These are phyloP conservation scores for Luffa aegyptiaca DNA, from an alignment of 306 rosid genomes.

Conservation along the genomic window DNA sequence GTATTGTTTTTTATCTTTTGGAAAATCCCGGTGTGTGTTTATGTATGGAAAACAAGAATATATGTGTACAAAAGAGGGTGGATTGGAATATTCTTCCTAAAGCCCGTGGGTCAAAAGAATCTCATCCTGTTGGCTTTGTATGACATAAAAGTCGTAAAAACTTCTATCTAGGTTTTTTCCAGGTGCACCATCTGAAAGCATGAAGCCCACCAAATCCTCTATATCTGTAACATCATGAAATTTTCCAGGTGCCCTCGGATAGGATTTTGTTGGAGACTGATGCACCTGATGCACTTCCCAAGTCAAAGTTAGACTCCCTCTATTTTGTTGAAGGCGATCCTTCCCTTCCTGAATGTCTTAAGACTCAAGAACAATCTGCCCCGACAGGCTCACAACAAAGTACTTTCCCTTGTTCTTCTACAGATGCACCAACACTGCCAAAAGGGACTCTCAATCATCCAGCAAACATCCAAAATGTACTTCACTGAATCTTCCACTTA, in stretches of 20 bases:
- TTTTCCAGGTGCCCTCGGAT: conserved; percentile 55
- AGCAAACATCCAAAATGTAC: conserved; percentile 52
- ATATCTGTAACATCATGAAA: background rate
- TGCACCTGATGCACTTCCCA: conserved; percentile 90
- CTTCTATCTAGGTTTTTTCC: background rate
- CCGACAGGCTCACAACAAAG: conserved; percentile 11
- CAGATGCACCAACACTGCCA: conserved; percentile 30
- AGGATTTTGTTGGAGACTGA: conserved; percentile 87
- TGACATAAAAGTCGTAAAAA: background rate
- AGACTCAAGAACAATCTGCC: conserved; percentile 1
- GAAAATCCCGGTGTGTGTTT: background rate
- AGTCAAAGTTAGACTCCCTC: conserved; percentile 33
- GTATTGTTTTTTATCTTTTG: background rate
- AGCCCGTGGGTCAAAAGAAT: background rate
- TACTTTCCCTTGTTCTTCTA: background rate
- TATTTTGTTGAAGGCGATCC: conserved; percentile 56
- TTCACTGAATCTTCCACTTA: background rate
- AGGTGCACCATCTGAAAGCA: background rate
- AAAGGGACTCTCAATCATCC: conserved; percentile 70
- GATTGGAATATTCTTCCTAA: background rate
- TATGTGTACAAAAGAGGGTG: background rate
- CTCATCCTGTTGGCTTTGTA: background rate
- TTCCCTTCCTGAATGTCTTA: conserved; percentile 26
- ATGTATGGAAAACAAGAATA: background rate
- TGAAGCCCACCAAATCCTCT: background rate